Base-by-base conservation (phyloP, 139 green algal species). In the Desmodesmus armatus region DNA sequence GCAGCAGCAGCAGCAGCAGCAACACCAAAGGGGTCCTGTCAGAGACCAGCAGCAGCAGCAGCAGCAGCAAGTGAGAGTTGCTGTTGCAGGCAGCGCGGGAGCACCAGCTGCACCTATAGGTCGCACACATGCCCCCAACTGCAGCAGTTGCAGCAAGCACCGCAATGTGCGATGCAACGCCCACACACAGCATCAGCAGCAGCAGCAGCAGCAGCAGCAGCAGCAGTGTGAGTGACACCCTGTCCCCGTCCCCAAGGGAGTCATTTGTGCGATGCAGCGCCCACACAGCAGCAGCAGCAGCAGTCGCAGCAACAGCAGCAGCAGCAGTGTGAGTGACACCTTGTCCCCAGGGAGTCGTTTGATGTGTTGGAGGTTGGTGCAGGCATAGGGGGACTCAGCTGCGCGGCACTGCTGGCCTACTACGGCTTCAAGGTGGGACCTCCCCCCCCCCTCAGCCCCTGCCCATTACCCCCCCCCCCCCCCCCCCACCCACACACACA, bases 351-450 rank as follows among this genome's bases (percentile, higher is more conserved):
- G 47, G 73, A 80, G 25, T 27, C 6, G 13, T 60, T 82, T 43
- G 76, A 82, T 41, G 91, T 94, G 19, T 83, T 94, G 6, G 85
- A 93, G 23, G 90, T 94, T 62, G 91, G 91, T 0, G 67, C 87
- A 2, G 92, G 92, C 17, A 88, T 95, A 39, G 92, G 90, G 17
- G 92, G 92, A 6, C 86, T 94, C 31, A 89, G 63, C 49, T 86
- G 79, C 31, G 90, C 65, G 3, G 90, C 90, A 15, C n/a, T 94
- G 70, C 79, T 92, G 17, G 90, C 90, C 5, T 75, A 82, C 35
- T 93, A 91, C 43, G 91, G 87, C 25, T 75, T 85, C 67, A 78
- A 87, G 58, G 89, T 91, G 27, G 7, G 74, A 27, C 53, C 53
- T 63, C 17, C 53, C 53, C 53, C 17, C 21, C n/a, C n/a, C n/a